Conservation (phyloP, 2,329 filamentous ascomycete genomes). For the Hysterium pulicare region DNA sequence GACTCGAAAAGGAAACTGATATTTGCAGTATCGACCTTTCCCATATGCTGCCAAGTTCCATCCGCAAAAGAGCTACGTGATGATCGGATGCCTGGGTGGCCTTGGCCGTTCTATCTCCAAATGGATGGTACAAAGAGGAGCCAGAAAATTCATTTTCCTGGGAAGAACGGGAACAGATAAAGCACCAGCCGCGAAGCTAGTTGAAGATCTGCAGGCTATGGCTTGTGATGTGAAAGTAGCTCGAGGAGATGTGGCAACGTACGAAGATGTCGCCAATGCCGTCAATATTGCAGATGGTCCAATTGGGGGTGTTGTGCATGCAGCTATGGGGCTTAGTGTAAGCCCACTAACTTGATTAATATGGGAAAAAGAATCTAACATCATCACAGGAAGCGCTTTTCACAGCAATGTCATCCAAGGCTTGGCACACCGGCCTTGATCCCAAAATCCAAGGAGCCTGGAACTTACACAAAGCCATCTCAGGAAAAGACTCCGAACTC, state of each 20-base stretch:
- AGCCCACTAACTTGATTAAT: neutral
- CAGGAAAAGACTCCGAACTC: neutral
- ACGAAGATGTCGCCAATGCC: neutral
- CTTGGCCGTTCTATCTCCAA: slow-evolving; percentile 5
- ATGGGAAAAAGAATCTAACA: neutral
- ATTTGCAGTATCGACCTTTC: too few species aligned
- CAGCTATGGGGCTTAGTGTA: slow-evolving; percentile 20
- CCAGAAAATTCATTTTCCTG: slow-evolving; percentile 6
- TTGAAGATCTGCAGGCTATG: neutral
- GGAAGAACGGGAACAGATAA: neutral
- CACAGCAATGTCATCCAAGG: neutral
- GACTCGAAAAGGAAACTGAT: too few species aligned
- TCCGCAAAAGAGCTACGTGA: too few species aligned
- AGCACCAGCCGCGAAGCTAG: neutral
- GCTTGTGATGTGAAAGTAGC: neutral
- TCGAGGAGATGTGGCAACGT: slow-evolving; percentile 1
- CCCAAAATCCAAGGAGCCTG: slow-evolving; percentile 17
- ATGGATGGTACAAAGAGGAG: slow-evolving; percentile 4
- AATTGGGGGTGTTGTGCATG: slow-evolving; percentile 27
- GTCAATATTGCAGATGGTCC: slow-evolving; percentile 4
- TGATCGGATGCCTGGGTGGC: slow-evolving; percentile 10
- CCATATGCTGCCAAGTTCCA: too few species aligned
- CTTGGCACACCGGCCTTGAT: neutral
- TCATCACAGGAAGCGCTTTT: neutral
- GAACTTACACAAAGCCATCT: slow-evolving; percentile 11